These are phyloP conservation scores for Wickerhamiella spandovensis DNA, from an alignment of 805 yeast genomes.

Conservation along the genomic window DNA sequence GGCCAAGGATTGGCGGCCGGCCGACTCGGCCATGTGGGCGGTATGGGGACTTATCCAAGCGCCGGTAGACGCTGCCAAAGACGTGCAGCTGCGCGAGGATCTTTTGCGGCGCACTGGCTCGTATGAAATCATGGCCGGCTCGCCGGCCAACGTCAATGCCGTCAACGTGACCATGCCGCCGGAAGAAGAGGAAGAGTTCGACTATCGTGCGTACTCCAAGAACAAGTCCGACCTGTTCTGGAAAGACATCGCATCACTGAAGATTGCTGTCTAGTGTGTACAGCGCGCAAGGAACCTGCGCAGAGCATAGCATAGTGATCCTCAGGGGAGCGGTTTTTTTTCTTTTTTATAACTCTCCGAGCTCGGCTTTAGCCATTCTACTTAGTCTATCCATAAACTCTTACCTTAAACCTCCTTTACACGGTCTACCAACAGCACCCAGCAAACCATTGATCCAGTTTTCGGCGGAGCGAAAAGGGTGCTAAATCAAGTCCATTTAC, in stretches of 20 bases:
- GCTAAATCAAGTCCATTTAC: too few species aligned
- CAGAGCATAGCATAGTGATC: too few species aligned
- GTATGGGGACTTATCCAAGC: constrained; percentile 87
- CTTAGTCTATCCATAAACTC: too few species aligned
- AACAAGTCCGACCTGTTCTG: constrained; percentile 63
- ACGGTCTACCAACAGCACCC: too few species aligned
- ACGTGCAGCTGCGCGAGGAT: constrained; percentile 27
- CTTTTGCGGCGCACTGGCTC: constrained; percentile 29
- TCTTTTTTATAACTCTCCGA: too few species aligned
- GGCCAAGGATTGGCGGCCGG: constrained; percentile 63
- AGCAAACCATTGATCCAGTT: too few species aligned
- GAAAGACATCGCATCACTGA: constrained; percentile 41
- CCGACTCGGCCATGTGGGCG: constrained; percentile 70
- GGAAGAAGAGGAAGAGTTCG: constrained; percentile 35
- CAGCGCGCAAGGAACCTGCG: too few species aligned
- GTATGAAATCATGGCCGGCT: constrained; percentile 26
- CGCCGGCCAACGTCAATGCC: constrained; percentile 14
- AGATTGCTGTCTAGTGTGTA: background rate
- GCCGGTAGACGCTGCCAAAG: constrained; percentile 33
- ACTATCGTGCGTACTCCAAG: constrained; percentile 58
- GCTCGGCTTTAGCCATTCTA: too few species aligned
- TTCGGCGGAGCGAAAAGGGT: too few species aligned
- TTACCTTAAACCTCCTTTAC: too few species aligned
- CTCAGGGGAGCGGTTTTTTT: too few species aligned
- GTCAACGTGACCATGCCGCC: constrained; percentile 14